Evolutionary conservation across 495 filamentous ascomycete species (phyloP), one percentile per base, ranked within the genome.

Genomic region (Choiromyces venosus): DNA sequence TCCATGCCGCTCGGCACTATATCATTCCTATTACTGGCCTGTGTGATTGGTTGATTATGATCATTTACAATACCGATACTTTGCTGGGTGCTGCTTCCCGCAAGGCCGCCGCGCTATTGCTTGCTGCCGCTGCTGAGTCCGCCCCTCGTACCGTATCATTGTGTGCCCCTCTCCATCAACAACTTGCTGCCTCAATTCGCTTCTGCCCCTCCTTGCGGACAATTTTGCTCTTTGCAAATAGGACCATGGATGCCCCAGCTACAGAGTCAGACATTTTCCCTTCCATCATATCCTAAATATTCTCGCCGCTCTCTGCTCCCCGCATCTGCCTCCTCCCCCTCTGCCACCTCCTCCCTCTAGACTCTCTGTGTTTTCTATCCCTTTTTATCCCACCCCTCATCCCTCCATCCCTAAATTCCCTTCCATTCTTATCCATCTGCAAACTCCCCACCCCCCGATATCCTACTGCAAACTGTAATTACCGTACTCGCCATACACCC

Each of bases 281-380:
- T 67, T 73, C 64, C 40, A 70, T 61, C n/a, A 29, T 61, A 56
- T 40, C 73, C 36, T 67, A 67, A 67, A 46, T 67, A 42, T 73
- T 71, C 42, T 42, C 39, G 71, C 64, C 61, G 73, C 73, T 67
- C 40, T 74, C 71, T 74, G 61, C 61, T 46, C 67, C 36, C 37
- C 64, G 61, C 72, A 65, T 73, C 72, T 69, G 65, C 72, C 16
- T 36, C 56, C 39, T 46, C 72, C 44, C 71, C 70, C 37, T 68
- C 71, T 56, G 29, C 44, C 66, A 61, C 71, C 68, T 73, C 71
- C n/a, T n/a, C n/a, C n/a, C n/a, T n/a, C n/a, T n/a, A n/a, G n/a
- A 14, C n/a, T 12, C 52, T 61, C 52, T 61, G 8, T 52, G 21
- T 61, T 29, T 61, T 29, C 37, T 68, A 25, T 37, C 37, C 37